Conservation (phyloP, 768 basidiomycete species). For the Lactifluus rugatus region DNA sequence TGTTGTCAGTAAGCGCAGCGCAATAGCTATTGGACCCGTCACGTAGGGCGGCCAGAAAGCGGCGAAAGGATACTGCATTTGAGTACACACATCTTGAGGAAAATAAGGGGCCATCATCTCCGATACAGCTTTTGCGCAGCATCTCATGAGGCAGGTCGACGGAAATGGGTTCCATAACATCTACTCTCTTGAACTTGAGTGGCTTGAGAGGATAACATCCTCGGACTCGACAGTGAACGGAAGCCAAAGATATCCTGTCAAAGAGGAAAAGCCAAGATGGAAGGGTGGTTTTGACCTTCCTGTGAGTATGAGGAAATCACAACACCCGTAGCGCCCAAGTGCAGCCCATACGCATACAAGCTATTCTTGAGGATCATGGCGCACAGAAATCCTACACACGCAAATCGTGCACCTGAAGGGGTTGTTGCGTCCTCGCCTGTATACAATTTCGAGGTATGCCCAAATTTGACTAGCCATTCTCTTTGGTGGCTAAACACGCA, state of each 20-base stretch:
- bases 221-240: background rate
- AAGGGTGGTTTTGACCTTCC: background rate
- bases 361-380: too few relatives aligned
- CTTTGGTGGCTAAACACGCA: conserved; percentile 21
- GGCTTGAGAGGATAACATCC: background rate
- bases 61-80: too few relatives aligned
- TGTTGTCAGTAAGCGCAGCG: too few relatives aligned
- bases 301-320: background rate
- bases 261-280: background rate
- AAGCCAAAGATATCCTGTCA: background rate
- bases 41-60: background rate
- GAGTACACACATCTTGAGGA: too few relatives aligned
- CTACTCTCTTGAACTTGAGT: background rate
- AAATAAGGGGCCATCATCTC: too few relatives aligned
- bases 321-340: background rate
- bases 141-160: background rate
- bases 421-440: too few relatives aligned
- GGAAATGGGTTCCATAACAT: background rate
- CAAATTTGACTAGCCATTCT: too few relatives aligned
- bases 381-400: too few relatives aligned
- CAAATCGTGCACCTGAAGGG: too few relatives aligned
- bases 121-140: background rate
- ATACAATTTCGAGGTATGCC: too few relatives aligned
- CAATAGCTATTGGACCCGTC: too few relatives aligned
- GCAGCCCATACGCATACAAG: too few relatives aligned